Base-by-base conservation (phyloP, 768 basidiomycete species). In the Mycena rosella region DNA sequence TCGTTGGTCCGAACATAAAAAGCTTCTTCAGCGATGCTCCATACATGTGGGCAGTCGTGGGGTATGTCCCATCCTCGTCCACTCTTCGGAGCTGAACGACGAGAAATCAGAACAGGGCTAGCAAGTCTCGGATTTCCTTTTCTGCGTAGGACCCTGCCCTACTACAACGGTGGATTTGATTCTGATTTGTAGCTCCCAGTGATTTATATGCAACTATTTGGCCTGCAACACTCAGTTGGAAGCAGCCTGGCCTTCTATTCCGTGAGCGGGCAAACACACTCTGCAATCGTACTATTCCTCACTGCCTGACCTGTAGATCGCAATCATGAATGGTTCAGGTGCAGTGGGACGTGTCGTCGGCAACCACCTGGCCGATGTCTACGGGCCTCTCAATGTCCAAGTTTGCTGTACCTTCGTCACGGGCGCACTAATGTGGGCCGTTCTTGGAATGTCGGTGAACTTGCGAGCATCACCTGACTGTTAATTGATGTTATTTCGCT, bases 351-450 rank as follows among this genome's bases (percentile, higher is more conserved):
- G 82, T 14, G 71, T 82, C 20, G 73, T 72, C 11, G 76, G 78
- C n/a, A 82, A 79, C 24, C 72, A 77, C 60, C 67, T 79, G 8
- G 81, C 81, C 32, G 83, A 83, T 52, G 68, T 66, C 5, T 74
- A 77, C 52, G 82, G 81, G 24, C 72, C 78, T 30, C 83, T 79
- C 79, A 83, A 81, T 58, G 61, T 81, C 10, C 75, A 82, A 52
- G 59, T 82, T 14, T 77, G 80, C 0, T 73, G 72, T 34, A 81
- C 79, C 22, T 60, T 81, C 10, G 54, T 77, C 36, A 75, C 79
- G 49, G 81, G 78, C 22, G 74, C 76, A 20, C 78, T 80, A 63
- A 79, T 86, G 47, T 86, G 80, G 68, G 78, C 78, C 3, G 75
- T 82, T 24, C 70, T 79, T 13, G 76, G 78, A 45, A 73, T 82